These are phyloP conservation scores for Fusarium proliferatum DNA, from an alignment of 2,329 filamentous ascomycete genomes.

Conservation along the genomic window DNA sequence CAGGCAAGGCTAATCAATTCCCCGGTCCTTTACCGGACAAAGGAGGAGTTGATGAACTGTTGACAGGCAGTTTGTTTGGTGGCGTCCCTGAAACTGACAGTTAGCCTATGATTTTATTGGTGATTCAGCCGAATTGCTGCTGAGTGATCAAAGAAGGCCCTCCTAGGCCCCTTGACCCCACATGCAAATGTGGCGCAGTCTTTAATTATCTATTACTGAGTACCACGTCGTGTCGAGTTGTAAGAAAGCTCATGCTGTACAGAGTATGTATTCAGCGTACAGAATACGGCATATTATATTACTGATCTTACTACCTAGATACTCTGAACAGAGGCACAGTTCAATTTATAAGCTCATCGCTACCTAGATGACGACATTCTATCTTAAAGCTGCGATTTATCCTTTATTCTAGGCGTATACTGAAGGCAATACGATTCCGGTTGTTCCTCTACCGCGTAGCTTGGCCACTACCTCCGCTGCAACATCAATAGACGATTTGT, in stretches of 20 bases:
- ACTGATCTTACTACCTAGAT: neutral
- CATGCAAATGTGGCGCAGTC: constrained; percentile 36
- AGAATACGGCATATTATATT: neutral
- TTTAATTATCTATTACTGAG: neutral
- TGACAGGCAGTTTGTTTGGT: constrained; percentile 29
- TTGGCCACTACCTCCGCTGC: neutral
- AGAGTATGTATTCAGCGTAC: neutral
- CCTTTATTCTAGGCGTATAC: neutral
- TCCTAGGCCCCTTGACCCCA: constrained; percentile 32
- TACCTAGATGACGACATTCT: neutral
- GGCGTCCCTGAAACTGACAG: constrained; percentile 15
- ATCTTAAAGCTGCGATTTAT: neutral
- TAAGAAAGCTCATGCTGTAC: neutral
- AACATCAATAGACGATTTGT: neutral
- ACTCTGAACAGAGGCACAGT: neutral
- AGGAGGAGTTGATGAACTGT: constrained; percentile 21
- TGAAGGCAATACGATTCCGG: neutral
- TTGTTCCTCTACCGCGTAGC: neutral
- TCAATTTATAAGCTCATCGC: neutral
- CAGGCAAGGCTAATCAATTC: constrained; percentile 17
- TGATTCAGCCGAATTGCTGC: constrained; percentile 17
- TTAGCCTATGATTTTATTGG: constrained; percentile 30
- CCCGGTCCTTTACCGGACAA: constrained; percentile 37
- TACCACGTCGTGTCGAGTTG: constrained; percentile 8
- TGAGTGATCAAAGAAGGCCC: constrained; percentile 16